Evolutionary conservation across 345 rosid genomes (phyloP).

Genomic region (Lepidium didymum): DNA sequence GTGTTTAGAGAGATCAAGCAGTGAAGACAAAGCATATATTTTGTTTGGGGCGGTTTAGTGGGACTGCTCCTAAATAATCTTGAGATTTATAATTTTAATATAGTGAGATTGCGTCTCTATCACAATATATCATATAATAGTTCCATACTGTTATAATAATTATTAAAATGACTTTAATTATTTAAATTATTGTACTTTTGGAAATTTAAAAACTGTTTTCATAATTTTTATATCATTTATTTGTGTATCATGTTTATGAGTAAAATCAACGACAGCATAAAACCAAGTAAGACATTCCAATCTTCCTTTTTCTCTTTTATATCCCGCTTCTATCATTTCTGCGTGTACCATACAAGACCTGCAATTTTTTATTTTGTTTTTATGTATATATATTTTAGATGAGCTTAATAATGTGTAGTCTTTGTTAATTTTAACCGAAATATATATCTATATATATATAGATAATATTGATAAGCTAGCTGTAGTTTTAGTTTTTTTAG

Average conservation of each 20-base stretch:
- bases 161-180: not conserved
- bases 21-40: slow-evolving; percentile 6
- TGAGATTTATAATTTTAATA: not conserved
- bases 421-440: not conserved
- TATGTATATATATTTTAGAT: not conserved
- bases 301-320: not conserved
- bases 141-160: not conserved
- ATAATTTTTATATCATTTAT: slow-evolving; percentile 17
- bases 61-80: not conserved
- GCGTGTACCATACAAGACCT: slow-evolving; percentile 21
- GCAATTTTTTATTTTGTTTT: not conserved
- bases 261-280: slow-evolving; percentile 28
- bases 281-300: slow-evolving; percentile 9
- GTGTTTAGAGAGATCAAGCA: slow-evolving; percentile 5
- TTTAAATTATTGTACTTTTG: not conserved
- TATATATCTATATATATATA: not conserved
- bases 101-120: slow-evolving; percentile 15
- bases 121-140: slow-evolving; percentile 18
- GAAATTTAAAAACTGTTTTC: slow-evolving; percentile 11
- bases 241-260: slow-evolving; percentile 23
- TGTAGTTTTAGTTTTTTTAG: not conserved
- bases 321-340: slow-evolving; percentile 3
- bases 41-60: slow-evolving; percentile 21
- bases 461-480: not conserved
- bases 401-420: not conserved